Percentiles rank a stretch among this genome's conserved stretches.
Conservation (phyloP, 179 eudicot species). For the Nepenthes alata region DNA sequence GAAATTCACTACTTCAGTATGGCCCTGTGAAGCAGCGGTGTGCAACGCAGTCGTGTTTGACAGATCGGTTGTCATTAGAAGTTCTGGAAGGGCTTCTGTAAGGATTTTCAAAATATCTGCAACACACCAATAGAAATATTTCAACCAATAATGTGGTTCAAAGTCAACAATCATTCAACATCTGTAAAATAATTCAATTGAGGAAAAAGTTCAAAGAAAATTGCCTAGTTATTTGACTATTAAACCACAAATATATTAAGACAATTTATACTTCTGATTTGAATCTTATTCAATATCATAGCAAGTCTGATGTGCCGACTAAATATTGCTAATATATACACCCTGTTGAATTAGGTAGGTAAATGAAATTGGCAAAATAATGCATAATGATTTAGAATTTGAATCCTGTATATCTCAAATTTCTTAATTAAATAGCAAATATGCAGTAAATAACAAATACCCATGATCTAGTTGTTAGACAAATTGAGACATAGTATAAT, state of each 20-base stretch:
- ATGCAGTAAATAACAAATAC: too few species aligned
- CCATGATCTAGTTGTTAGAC: too few species aligned
- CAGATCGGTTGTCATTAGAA: slow-evolving; percentile 33
- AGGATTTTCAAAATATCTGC: slow-evolving; percentile 38
- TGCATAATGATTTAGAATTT: too few species aligned
- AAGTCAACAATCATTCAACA: too few species aligned
- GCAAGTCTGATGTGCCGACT: neutral
- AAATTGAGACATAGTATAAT: too few species aligned
- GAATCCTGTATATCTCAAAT: too few species aligned
- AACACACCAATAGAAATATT: slow-evolving; percentile 1
- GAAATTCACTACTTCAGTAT: slow-evolving; percentile 34
- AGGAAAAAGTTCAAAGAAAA: too few species aligned
- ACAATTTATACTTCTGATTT: neutral
- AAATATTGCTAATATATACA: neutral
- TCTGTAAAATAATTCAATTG: too few species aligned
- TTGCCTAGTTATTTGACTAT: neutral
- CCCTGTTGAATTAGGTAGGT: too few species aligned
- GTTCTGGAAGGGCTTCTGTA: slow-evolving; percentile 31
- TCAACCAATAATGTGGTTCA: too few species aligned
- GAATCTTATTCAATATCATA: neutral
- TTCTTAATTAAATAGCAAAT: too few species aligned
- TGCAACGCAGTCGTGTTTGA: slow-evolving; percentile 41
- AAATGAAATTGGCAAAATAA: too few species aligned
- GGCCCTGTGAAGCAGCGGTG: slow-evolving; percentile 41
- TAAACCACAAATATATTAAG: neutral